These are phyloP conservation scores for Ochetophila trinervis DNA, from an alignment of 306 rosid genomes.

Conservation along the genomic window DNA sequence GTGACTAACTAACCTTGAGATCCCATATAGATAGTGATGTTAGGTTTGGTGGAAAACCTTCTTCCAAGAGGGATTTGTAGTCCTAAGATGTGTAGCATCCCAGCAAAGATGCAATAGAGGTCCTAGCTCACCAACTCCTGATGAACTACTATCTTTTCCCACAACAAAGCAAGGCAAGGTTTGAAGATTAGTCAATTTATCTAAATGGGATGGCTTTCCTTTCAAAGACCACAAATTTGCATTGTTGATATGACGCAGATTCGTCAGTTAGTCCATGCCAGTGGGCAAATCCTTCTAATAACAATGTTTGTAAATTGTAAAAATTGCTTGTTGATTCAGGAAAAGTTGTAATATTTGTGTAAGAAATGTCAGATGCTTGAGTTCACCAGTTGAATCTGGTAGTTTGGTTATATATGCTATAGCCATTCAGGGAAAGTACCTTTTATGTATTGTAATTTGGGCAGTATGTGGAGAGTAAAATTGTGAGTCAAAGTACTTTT, in stretches of 20 bases:
- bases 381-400: background rate
- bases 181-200: background rate
- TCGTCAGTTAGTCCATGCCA: background rate
- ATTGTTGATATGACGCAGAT: slow-evolving; percentile 1
- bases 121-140: background rate
- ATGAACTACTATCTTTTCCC: slow-evolving; percentile 1
- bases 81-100: slow-evolving; percentile 1
- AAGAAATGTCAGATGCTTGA: slow-evolving; percentile 10
- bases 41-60: slow-evolving; percentile 18
- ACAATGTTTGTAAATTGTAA: slow-evolving; percentile 11
- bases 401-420: background rate
- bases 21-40: background rate
- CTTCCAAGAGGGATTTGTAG: background rate
- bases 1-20: background rate
- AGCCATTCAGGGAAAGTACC: background rate
- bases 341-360: background rate
- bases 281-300: background rate
- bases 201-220: background rate
- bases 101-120: slow-evolving; percentile 1
- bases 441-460: slow-evolving; percentile 1
- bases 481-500: background rate
- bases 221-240: background rate
- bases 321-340: slow-evolving; percentile 7
- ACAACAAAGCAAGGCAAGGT: background rate
- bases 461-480: background rate